Evolutionary conservation across 169 alveolate species (phyloP).

Genomic region (Cryptosporidium felis): DNA sequence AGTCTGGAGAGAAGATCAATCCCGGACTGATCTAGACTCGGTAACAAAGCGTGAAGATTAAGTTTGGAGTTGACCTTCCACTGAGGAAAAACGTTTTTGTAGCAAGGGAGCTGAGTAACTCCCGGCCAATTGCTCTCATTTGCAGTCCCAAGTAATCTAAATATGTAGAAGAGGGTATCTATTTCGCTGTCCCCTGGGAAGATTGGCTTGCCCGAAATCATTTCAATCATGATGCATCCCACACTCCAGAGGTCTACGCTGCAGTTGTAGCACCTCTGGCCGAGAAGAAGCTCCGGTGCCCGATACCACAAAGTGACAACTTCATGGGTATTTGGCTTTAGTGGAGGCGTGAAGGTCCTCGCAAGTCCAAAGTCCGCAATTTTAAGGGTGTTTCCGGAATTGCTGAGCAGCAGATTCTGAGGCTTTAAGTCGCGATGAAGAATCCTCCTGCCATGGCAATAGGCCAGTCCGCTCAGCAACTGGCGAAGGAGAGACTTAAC

Average conservation of each 20-base stretch:
- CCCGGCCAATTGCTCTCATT: conserved; percentile 89
- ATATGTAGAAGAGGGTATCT: conserved; percentile 84
- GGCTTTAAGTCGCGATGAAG: conserved; percentile 92
- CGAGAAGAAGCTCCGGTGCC: conserved; percentile 90
- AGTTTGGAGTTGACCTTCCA: conserved; percentile 70
- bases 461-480: conserved; percentile 81
- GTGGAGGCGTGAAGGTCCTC: conserved; percentile 87
- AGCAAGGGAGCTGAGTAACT: conserved; percentile 82
- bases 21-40: conserved; percentile 72
- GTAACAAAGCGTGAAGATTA: conserved; percentile 50
- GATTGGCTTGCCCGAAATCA: conserved; percentile 80
- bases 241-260: conserved; percentile 90
- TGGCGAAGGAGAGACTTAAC: conserved; percentile 80
- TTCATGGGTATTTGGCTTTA: conserved; percentile 87
- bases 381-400: conserved; percentile 68
- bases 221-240: conserved; percentile 86
- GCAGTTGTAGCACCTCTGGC: conserved; percentile 84
- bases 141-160: conserved; percentile 83
- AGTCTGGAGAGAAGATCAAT: conserved; percentile 76
- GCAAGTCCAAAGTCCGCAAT: conserved; percentile 91
- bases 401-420: conserved; percentile 83
- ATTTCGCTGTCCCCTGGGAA: conserved; percentile 86
- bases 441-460: conserved; percentile 88
- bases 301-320: conserved; percentile 89
- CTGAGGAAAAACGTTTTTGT: conserved; percentile 78